Base-by-base conservation (phyloP, 1,284 basidiomycete genomes). In the Ceratobasidium sp. region DNA sequence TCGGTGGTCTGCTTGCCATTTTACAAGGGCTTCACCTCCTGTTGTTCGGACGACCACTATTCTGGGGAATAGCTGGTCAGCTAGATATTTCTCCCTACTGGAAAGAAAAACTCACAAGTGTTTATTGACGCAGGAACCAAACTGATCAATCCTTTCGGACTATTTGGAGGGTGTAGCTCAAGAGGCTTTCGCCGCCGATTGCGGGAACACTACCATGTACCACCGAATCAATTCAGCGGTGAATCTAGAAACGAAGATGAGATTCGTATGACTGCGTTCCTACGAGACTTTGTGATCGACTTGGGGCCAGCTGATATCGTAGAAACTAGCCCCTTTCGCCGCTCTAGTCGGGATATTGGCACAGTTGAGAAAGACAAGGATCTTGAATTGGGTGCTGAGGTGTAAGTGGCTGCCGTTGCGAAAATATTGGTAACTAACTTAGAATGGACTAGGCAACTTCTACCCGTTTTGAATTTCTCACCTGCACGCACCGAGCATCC, bases 401-500 rank as follows among this genome's bases (percentile, higher is more conserved):
- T 49, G 61, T 49, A 63, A 32, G 61, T 32, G 16, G 18, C 47
- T 49, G 16, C 16, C 16, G 11, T 38, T 38, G 35, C 35, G 11
- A 38, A 4, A 38, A 11, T 4, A 38, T 38, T 4, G 35, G 35
- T 11, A 5, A 38, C 35, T 38, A 38, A 38, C 47, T 18, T 23
- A 6, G 47, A 49, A 23, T 6, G 4, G 16, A 18, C 6, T 49
- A 49, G 47, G 6, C 47, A 49, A 18, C 47, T 49, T 23, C 47
- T 49, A 18, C 47, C 47, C 4, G 47, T 14, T 14, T 23, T 49
- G 47, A 23, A 49, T 18, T 23, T 49, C 47, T 49, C 47, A 4
- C 47, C 47, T 7, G 4, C 47, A 49, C 47, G 7, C 16, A 49
- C 16, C 73, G 78, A 44, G 76, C 80, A 38, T 38, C 35, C 35